Evolutionary conservation across 2,329 filamentous ascomycete species (phyloP).

Genomic region (Clonostachys sp.): DNA sequence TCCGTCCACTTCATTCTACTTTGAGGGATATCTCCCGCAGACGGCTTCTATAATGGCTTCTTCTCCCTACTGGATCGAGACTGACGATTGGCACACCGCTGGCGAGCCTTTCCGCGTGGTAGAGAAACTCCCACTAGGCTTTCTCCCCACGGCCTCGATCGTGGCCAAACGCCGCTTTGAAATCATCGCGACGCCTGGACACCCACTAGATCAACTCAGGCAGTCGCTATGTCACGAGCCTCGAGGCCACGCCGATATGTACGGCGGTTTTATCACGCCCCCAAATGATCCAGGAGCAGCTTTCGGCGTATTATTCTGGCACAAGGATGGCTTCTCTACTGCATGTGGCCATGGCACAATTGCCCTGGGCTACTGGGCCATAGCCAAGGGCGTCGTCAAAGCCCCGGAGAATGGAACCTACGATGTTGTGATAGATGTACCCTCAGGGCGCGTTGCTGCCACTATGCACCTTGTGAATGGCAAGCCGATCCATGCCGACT

Average conservation of each 20-base stretch:
- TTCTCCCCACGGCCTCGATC: neutral
- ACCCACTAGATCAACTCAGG: constrained; percentile 2
- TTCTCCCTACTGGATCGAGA: constrained; percentile 10
- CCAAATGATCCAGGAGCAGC: constrained; percentile 11
- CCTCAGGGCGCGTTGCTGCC: constrained; percentile 2
- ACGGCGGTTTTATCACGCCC: constrained; percentile 14
- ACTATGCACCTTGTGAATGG: neutral
- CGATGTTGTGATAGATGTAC: constrained; percentile 4
- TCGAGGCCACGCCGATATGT: constrained; percentile 13
- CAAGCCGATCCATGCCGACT: constrained; percentile 3
- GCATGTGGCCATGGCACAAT: constrained; percentile 18
- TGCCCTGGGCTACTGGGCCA: constrained; percentile 16
- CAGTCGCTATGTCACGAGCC: constrained; percentile 7
- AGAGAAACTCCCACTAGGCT: constrained; percentile 2
- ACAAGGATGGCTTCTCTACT: constrained; percentile 18
- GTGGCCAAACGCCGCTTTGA: constrained; percentile 1
- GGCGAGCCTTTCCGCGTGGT: constrained; percentile 17
- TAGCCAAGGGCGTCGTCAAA: constrained; percentile 4
- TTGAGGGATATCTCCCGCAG: too few relatives aligned
- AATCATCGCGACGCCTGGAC: neutral
- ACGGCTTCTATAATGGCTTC: neutral
- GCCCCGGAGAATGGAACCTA: neutral
- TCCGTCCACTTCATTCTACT: too few relatives aligned
- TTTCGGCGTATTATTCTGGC: constrained; percentile 18
- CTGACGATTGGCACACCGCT: constrained; percentile 17